phyloP scores from a whole-genome alignment of 2,329 filamentous ascomycete species.

The Berkeleyomyces basicola region DNA sequence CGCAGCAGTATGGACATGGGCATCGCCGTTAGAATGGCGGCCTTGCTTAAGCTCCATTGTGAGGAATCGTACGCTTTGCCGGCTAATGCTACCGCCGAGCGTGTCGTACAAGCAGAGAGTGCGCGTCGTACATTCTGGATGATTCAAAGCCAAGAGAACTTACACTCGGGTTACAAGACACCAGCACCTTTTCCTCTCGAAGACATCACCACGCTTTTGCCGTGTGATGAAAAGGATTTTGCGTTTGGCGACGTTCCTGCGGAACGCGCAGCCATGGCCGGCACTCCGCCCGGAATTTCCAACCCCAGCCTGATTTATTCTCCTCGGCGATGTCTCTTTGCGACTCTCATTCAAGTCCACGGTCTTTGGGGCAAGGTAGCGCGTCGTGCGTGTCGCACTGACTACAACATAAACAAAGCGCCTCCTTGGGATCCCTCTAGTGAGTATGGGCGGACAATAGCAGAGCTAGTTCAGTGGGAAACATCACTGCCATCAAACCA shows the following conservation, averaged over 20 bases:
- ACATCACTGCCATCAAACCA: conserved; percentile 20
- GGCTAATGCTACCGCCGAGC: conserved; percentile 17
- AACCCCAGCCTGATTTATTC: conserved; percentile 17
- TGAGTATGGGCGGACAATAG: conserved; percentile 17
- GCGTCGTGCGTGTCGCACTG: conserved; percentile 17
- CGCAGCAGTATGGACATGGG: conserved; percentile 23
- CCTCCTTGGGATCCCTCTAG: conserved; percentile 18
- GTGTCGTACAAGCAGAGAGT: conserved; percentile 21
- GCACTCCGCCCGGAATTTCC: conserved; percentile 19
- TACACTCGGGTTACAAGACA: conserved; percentile 22
- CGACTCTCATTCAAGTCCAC: conserved; percentile 23
- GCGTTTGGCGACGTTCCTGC: conserved; percentile 20
- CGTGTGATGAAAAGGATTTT: conserved; percentile 24
- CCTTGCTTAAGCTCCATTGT: conserved; percentile 21
- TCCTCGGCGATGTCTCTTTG: conserved; percentile 22
- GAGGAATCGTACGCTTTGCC: conserved; percentile 22
- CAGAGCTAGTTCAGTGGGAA: conserved; percentile 19
- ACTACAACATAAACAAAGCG: conserved; percentile 2
- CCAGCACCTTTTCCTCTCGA: conserved; percentile 21
- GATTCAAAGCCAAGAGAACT: conserved; percentile 23
- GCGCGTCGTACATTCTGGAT: conserved; percentile 25
- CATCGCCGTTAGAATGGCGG: conserved; percentile 23
- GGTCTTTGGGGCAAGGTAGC: conserved; percentile 24
- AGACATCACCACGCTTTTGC: conserved; percentile 23
- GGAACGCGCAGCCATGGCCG: conserved; percentile 20